Conservation (phyloP, 2,329 filamentous ascomycete genomes). For the Alternaria rosae region DNA sequence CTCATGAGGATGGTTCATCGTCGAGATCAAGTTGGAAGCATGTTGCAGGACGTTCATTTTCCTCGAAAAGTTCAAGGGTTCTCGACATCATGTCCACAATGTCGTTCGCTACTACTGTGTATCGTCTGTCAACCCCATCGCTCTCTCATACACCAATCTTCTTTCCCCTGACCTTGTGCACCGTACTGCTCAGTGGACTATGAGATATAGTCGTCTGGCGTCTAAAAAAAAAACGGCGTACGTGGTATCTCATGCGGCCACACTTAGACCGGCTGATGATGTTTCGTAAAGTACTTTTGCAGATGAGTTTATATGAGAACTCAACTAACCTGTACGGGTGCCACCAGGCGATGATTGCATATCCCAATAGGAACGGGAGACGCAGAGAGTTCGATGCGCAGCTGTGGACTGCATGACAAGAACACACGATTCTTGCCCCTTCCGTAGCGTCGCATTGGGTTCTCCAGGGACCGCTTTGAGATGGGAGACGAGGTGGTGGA, state of each 20-base stretch:
- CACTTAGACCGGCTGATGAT: neutral
- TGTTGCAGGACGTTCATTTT: neutral
- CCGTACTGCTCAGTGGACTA: neutral
- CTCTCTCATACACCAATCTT: neutral
- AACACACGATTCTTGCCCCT: neutral
- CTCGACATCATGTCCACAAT: neutral
- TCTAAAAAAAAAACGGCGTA: too few relatives aligned
- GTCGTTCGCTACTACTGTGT: neutral
- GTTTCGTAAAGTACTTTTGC: neutral
- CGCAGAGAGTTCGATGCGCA: neutral
- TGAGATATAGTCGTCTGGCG: neutral
- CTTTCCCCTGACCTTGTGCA: neutral
- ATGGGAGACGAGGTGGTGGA: neutral
- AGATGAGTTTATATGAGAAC: neutral
- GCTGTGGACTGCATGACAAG: neutral
- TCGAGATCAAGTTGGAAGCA: neutral
- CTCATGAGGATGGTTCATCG: too few relatives aligned
- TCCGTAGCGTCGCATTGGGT: neutral
- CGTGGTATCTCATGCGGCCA: neutral
- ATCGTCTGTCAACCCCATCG: neutral
- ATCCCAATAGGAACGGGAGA: neutral
- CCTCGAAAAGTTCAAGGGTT: neutral
- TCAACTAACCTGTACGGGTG: neutral
- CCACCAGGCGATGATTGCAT: neutral
- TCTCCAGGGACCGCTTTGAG: neutral